Conservation (phyloP, 2,329 filamentous ascomycete genomes). For the Arachnopeziza araneosa region DNA sequence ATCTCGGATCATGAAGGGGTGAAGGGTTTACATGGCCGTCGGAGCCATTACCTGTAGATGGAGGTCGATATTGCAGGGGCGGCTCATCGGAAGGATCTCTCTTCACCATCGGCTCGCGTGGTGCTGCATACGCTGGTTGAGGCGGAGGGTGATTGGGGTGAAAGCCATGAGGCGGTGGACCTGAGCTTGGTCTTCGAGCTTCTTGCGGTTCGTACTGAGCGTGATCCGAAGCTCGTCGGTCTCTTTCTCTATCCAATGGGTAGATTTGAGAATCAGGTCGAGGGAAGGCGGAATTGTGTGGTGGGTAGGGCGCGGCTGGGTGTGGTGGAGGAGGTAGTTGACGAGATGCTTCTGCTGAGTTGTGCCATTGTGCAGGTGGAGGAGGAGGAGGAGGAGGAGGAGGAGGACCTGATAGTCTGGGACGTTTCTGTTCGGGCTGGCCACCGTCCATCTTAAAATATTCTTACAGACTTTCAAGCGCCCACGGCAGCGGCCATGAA, state of each 20-base stretch:
- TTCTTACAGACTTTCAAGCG: slow-evolving; percentile 35
- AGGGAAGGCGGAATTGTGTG: slow-evolving; percentile 25
- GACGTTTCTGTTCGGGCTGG: slow-evolving; percentile 54
- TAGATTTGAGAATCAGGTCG: slow-evolving; percentile 32
- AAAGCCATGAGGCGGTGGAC: slow-evolving; percentile 21
- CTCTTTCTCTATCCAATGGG: slow-evolving; percentile 22
- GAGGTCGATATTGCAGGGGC: slow-evolving; percentile 33
- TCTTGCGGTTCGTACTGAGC: slow-evolving; percentile 47
- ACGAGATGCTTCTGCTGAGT: slow-evolving; percentile 40
- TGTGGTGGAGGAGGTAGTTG: slow-evolving; percentile 32
- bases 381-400: slow-evolving; percentile 33
- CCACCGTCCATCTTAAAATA: slow-evolving; percentile 50
- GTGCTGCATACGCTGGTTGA: slow-evolving; percentile 33
- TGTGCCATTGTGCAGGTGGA: slow-evolving; percentile 36
- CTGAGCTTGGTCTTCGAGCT: slow-evolving; percentile 24
- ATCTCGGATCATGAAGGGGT: slow-evolving; percentile 23
- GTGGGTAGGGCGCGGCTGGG: slow-evolving; percentile 20
- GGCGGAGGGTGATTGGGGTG: slow-evolving; percentile 26
- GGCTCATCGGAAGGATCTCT: slow-evolving; percentile 39
- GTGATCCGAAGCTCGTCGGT: slow-evolving; percentile 49
- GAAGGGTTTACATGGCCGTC: slow-evolving; percentile 24
- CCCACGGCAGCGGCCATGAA: slow-evolving; percentile 34
- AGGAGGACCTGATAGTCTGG: slow-evolving; percentile 45
- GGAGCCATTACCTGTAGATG: slow-evolving; percentile 23
- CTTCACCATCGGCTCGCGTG: slow-evolving; percentile 50